phyloP scores from a whole-genome alignment of 192 early-diverging fungal species.

The Entomortierella beljakovae region DNA sequence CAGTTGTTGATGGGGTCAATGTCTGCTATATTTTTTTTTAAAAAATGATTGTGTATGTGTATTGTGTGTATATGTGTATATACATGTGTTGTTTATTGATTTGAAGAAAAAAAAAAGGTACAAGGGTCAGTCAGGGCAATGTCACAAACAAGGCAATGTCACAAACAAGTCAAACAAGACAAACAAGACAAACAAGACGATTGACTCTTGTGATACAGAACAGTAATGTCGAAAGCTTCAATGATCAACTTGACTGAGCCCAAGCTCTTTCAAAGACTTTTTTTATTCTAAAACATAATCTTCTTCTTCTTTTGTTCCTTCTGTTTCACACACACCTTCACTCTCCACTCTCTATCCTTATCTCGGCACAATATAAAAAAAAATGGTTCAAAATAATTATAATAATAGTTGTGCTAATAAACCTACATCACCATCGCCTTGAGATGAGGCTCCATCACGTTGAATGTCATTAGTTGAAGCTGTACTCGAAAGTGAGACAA shows the following conservation, averaged over 20 bases:
- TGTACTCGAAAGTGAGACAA: conserved; percentile 21
- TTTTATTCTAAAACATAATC: conserved; percentile 22
- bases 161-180: too few relatives aligned
- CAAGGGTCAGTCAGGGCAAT: background rate
- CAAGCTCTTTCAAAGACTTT: conserved; percentile 18
- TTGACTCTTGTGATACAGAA: background rate
- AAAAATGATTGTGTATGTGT: too few relatives aligned
- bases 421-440: too few relatives aligned
- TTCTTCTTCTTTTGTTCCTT: too few relatives aligned
- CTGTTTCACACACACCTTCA: too few relatives aligned
- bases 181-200: background rate
- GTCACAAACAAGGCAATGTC: background rate
- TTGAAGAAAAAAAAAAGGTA: background rate
- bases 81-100: background rate
- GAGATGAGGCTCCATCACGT: conserved; percentile 3
- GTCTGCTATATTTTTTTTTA: conserved; percentile 9
- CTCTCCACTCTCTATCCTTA: too few relatives aligned
- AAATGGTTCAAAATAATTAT: too few relatives aligned
- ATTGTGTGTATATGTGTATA: background rate
- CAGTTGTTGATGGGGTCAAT: conserved; percentile 15
- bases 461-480: conserved; percentile 13
- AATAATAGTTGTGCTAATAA: too few relatives aligned
- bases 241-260: conserved; percentile 10
- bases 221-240: background rate
- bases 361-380: too few relatives aligned